These are phyloP conservation scores for Geranium incanum DNA, from an alignment of 441 rosid genomes.

Conservation along the genomic window DNA sequence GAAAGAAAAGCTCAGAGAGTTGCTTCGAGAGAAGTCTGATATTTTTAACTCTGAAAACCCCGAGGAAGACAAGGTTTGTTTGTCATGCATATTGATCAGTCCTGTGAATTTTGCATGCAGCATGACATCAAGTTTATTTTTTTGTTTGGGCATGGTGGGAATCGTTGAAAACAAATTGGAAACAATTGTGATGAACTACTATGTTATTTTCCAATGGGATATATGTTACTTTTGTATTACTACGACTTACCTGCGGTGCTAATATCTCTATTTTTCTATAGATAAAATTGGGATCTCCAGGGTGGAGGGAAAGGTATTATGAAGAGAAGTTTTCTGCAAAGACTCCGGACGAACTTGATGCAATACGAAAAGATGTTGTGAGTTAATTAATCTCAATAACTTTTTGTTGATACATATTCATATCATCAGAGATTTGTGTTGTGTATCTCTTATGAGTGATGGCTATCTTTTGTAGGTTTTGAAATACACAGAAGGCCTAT, in stretches of 20 bases:
- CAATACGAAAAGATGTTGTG: conserved; percentile 46
- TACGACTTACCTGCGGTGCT: background rate
- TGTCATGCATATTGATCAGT: background rate
- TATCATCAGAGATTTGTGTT: background rate
- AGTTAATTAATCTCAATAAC: background rate
- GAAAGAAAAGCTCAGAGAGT: conserved; percentile 68
- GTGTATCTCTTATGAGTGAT: conserved; percentile 14
- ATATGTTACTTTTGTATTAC: background rate
- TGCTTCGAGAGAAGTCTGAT: conserved; percentile 64
- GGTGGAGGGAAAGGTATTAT: conserved; percentile 96
- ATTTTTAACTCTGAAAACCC: conserved; percentile 52
- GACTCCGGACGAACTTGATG: conserved; percentile 62
- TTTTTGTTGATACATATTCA: conserved; percentile 1
- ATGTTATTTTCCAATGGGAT: background rate
- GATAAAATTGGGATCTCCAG: conserved; percentile 74
- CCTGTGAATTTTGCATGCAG: background rate
- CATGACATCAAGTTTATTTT: background rate
- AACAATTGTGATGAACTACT: background rate
- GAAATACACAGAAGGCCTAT: conserved; percentile 30
- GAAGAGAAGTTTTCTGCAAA: conserved; percentile 64
- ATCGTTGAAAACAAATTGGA: background rate
- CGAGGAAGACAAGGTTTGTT: conserved; percentile 73
- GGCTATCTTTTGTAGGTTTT: conserved; percentile 19
- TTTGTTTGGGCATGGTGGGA: background rate
- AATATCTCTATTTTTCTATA: conserved; percentile 17